Conservation (phyloP, 371 early-diverging fungal genomes). For the Mortierella sp. region DNA sequence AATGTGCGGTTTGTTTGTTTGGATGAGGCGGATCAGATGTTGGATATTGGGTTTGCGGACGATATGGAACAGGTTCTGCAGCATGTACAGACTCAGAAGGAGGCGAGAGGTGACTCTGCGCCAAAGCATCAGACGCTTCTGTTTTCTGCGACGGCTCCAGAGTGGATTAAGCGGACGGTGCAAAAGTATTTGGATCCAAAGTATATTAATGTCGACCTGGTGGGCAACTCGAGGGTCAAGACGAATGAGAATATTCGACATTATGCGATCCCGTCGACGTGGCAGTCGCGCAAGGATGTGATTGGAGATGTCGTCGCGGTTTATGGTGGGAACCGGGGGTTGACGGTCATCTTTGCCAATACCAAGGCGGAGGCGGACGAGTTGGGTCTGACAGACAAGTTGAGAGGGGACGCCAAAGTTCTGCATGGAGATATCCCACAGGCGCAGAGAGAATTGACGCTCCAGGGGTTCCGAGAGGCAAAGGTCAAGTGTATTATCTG, state of each 20-base stretch:
- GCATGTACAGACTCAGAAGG: constrained; percentile 82
- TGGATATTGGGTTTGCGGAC: constrained; percentile 97
- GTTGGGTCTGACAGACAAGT: constrained; percentile 83
- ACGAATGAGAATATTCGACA: constrained; percentile 86
- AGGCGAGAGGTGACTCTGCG: constrained; percentile 76
- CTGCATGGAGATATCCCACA: constrained; percentile 97
- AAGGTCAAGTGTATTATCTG: constrained; percentile 89
- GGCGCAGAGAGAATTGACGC: constrained; percentile 86
- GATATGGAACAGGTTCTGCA: constrained; percentile 92
- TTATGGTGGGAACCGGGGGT: constrained; percentile 82
- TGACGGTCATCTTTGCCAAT: constrained; percentile 94
- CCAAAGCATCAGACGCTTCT: constrained; percentile 88
- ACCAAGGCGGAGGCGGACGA: constrained; percentile 94
- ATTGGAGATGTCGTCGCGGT: constrained; percentile 90
- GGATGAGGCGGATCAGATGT: constrained; percentile 98
- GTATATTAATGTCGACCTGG: constrained; percentile 85
- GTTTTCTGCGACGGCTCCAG: constrained; percentile 91
- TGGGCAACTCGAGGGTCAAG: constrained; percentile 81
- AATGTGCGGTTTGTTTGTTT: constrained; percentile 83
- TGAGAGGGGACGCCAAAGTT: constrained; percentile 87
- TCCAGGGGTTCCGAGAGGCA: constrained; percentile 92
- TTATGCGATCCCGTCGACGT: constrained; percentile 85
- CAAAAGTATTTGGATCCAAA: constrained; percentile 89
- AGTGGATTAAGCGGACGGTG: constrained; percentile 87
- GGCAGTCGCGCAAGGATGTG: constrained; percentile 82